Evolutionary conservation across 2,329 filamentous ascomycete genomes (phyloP), one percentile per base, ranked within the genome.

Genomic region (Phyllosticta citrichinensis): DNA sequence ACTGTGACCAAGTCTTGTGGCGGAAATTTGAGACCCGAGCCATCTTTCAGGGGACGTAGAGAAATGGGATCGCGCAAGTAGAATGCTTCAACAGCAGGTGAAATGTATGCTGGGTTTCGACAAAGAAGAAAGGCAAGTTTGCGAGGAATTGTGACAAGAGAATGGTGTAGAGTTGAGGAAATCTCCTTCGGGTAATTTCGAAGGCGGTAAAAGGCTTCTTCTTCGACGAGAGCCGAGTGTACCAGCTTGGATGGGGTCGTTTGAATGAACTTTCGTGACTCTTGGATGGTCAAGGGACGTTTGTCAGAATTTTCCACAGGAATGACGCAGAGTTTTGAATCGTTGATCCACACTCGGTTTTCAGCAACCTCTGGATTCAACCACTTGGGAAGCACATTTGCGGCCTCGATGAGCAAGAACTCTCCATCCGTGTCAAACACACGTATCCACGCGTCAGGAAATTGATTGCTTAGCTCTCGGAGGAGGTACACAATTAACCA

Each of bases 401-500:
- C 93, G 30, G 93, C 94, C 77, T 99, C 94, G 61, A 97, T 87
- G 19, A 99, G 84, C 56, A 99, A 81, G 68, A 99, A 99, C 71
- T 99, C 92, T 67, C 95, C 95, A 74, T 97, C 94, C 56, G 86
- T 87, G 72, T 99, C 94, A 63, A 83, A 86, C 3, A 96, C 81
- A 56, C 89, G 86, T 55, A 91, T 83, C 92, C 93, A 99, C 8
- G 91, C 79, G 63, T 87, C 80, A 4, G 84, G 78, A 67, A 89
- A 89, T 47, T 82, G 80, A 66, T 81, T 88, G 66, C 87, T 92
- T 66, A 97, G 76, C 74, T 96, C 87, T 53, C 89, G 85, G 30
- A 99, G 79, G 5, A 97, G 77, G 75, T 92, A 96, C 20, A 97
- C 92, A 63, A 97, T 87, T 5, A 97, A 82, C 95, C 94, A 99